Percentiles rank a stretch among this genome's conserved stretches.
These are phyloP conservation scores for Raffaelea ambrosiae DNA, from an alignment of 2,329 filamentous ascomycete species.

Conservation along the genomic window DNA sequence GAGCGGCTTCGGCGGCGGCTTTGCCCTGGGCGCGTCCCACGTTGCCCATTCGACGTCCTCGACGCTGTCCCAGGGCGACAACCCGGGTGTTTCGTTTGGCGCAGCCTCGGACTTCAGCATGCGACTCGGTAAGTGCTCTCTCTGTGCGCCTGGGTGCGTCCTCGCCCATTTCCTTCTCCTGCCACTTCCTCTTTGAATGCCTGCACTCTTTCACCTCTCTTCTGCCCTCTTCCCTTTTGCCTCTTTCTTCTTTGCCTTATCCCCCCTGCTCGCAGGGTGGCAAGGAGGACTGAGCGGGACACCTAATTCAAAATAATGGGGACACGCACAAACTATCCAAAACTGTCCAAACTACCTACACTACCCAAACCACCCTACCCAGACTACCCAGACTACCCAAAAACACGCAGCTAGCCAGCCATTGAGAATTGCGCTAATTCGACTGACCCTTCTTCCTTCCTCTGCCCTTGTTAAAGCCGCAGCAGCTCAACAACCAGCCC, in stretches of 20 bases:
- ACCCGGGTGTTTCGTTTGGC: neutral
- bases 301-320: too few species aligned
- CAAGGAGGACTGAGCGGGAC: too few species aligned
- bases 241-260: neutral
- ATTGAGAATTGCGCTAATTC: too few species aligned
- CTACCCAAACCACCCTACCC: too few species aligned
- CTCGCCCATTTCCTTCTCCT: neutral
- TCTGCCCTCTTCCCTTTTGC: neutral
- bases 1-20: slow-evolving; percentile 3
- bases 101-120: neutral
- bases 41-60: neutral
- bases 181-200: neutral
- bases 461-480: slow-evolving; percentile 1
- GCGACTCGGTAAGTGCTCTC: slow-evolving; percentile 4
- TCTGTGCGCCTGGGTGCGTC: too few species aligned
- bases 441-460: too few species aligned
- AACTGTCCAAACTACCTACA: too few species aligned
- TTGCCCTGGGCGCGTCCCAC: slow-evolving; percentile 3
- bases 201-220: neutral
- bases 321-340: too few species aligned
- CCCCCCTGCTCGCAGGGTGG: neutral
- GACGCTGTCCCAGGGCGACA: neutral
- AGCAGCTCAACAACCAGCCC: neutral
- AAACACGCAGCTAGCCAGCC: too few species aligned
- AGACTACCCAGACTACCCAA: too few species aligned